These are phyloP conservation scores for Rhododendron simsii DNA, from an alignment of 148 eudicot species.

Conservation along the genomic window DNA sequence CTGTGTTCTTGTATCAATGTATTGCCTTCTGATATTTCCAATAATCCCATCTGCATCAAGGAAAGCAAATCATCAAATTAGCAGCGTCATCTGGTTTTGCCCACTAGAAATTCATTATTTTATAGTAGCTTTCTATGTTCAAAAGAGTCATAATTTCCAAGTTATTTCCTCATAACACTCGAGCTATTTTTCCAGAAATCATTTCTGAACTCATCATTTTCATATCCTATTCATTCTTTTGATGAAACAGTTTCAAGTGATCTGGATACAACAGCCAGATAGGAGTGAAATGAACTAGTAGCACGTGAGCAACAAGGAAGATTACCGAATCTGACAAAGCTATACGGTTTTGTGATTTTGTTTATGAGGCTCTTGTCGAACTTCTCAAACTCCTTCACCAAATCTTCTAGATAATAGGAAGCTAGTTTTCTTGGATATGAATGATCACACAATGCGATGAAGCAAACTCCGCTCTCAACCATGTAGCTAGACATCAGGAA, in stretches of 20 bases:
- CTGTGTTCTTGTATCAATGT: constrained; percentile 52
- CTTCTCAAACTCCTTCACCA: constrained; percentile 39
- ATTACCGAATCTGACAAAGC: constrained; percentile 41
- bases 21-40: constrained; percentile 32
- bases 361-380: constrained; percentile 24
- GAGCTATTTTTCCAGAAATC: no score
- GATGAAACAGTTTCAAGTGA: background rate
- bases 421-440: constrained; percentile 47
- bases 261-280: background rate
- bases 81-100: no score
- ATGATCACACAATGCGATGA: constrained; percentile 43
- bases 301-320: background rate
- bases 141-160: background rate
- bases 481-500: constrained; percentile 24
- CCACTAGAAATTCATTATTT: no score
- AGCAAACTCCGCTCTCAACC: constrained; percentile 42
- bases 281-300: background rate
- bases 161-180: background rate
- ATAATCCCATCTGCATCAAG: constrained; percentile 33
- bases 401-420: constrained; percentile 41
- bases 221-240: no score
- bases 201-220: no score
- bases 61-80: no score
- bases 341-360: constrained; percentile 36
- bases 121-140: no score